Percentiles rank a stretch among this genome's conserved stretches.
Evolutionary conservation across 345 rosid genomes (phyloP).

Genomic region (Eutrema heterophyllum): DNA sequence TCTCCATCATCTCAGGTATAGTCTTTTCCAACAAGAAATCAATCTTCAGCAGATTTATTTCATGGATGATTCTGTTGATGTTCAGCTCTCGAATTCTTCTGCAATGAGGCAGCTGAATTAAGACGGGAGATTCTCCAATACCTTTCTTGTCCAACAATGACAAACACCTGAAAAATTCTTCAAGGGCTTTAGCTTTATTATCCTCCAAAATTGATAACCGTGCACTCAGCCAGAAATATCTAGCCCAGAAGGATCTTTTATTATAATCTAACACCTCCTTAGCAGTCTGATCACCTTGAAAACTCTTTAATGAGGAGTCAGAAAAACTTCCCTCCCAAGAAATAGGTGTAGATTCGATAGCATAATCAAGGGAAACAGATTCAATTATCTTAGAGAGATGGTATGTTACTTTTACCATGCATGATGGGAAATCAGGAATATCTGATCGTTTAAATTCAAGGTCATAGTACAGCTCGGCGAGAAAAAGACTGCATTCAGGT

Average conservation of each 20-base stretch:
- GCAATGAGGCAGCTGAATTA: constrained; percentile 61
- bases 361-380: constrained; percentile 66
- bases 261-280: constrained; percentile 31
- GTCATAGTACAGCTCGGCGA: constrained; percentile 84
- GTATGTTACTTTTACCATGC: constrained; percentile 65
- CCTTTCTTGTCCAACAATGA: constrained; percentile 55
- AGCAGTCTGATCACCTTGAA: constrained; percentile 34
- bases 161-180: constrained; percentile 56
- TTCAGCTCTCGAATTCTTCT: constrained; percentile 58
- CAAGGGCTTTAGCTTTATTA: constrained; percentile 71
- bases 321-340: constrained; percentile 26
- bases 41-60: constrained; percentile 67
- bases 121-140: constrained; percentile 32
- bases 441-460: constrained; percentile 52
- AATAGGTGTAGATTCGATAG: constrained; percentile 36
- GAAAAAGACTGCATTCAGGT: constrained; percentile 84
- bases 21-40: constrained; percentile 71
- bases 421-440: constrained; percentile 46
- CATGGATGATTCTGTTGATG: constrained; percentile 56
- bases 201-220: constrained; percentile 69
- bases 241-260: constrained; percentile 69
- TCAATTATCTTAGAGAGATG: constrained; percentile 90
- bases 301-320: constrained; percentile 32
- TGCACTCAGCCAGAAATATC: constrained; percentile 92
- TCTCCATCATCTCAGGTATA: constrained; percentile 64